Base-by-base conservation (phyloP, 352 stramenopile genomes). In the Pythium vanterpoolii region DNA sequence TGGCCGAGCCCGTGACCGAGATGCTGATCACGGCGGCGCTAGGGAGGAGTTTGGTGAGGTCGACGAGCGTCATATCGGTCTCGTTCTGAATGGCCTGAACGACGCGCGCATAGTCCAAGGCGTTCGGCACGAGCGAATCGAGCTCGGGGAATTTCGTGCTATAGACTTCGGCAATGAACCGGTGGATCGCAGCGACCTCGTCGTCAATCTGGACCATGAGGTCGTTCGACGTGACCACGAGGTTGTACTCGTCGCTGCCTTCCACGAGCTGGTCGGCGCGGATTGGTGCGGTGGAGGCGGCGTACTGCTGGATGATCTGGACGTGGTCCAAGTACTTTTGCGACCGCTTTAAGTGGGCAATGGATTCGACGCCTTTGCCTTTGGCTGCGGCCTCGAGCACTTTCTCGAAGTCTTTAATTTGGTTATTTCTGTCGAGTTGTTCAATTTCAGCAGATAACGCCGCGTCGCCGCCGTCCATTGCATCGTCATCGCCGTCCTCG, bases 21-120 rank as follows among this genome's bases (percentile, higher is more conserved):
- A 99, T 91, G 13, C 94, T 95, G 74, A 99, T 98, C 31, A 98
- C 90, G 16, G 96, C 86, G 46, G 92, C 96, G 18, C 79, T 90
- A 9, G 83, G 93, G n/a, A 99, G 68, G 28, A 98, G 72, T 50
- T 89, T 82, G 28, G 93, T 89, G 28, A 99, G 65, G 40, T 95
- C 75, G 27, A 98, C 80, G 16, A 87, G 71, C 11, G 92, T 98
- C 67, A 98, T 73, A 65, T 98, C 93, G 71, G 87, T 98, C 68
- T 98, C 93, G 69, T 98, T 98, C 24, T 77, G 77, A 47, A 98
- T 98, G 2, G 71, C 67, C 55, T 93, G 66, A 6, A 98, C 91
- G n/a, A 98, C 94, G 36, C 83, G 85, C 31, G 89, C 89, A 63
- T 98, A 99, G 68, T 98, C 93, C 23, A 97, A 64, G 9, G 83